Conservation (phyloP, 208 protist genomes). For the Crithidia acanthocephali region DNA sequence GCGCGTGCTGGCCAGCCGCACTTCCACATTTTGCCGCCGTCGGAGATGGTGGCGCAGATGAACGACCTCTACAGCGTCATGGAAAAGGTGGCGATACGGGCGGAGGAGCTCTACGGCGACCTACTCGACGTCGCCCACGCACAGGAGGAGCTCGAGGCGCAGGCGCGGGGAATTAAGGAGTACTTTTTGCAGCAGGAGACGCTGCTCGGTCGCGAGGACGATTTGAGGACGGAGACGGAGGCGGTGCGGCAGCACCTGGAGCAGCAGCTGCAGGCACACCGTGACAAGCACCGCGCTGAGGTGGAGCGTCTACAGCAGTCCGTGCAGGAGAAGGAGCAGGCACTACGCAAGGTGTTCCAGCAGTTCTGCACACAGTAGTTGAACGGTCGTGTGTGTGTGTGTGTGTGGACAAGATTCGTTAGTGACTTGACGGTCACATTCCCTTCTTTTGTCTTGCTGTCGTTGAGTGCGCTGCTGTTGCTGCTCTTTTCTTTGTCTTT, state of each 20-base stretch:
- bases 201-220: conserved; percentile 48
- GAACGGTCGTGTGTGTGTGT: neutral
- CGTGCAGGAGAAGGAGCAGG: conserved; percentile 71
- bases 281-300: conserved; percentile 42
- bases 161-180: conserved; percentile 59
- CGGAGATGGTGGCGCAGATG: conserved; percentile 84
- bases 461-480: no score
- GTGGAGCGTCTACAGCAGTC: conserved; percentile 57
- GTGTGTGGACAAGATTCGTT: no score
- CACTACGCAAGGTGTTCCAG: conserved; percentile 62
- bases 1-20: conserved; percentile 53
- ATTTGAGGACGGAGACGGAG: conserved; percentile 61
- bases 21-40: conserved; percentile 85
- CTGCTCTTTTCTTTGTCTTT: no score
- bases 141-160: conserved; percentile 68
- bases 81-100: conserved; percentile 74
- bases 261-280: conserved; percentile 43
- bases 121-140: conserved; percentile 49
- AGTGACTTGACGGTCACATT: neutral
- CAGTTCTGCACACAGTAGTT: conserved; percentile 8
- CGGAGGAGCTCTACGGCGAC: conserved; percentile 62
- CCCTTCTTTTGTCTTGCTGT: no score
- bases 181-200: conserved; percentile 55
- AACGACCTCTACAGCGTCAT: conserved; percentile 86
- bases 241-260: conserved; percentile 52